Evolutionary conservation across 2,329 filamentous ascomycete genomes (phyloP), one percentile per base, ranked within the genome.

Genomic region (Colletotrichum scovillei): DNA sequence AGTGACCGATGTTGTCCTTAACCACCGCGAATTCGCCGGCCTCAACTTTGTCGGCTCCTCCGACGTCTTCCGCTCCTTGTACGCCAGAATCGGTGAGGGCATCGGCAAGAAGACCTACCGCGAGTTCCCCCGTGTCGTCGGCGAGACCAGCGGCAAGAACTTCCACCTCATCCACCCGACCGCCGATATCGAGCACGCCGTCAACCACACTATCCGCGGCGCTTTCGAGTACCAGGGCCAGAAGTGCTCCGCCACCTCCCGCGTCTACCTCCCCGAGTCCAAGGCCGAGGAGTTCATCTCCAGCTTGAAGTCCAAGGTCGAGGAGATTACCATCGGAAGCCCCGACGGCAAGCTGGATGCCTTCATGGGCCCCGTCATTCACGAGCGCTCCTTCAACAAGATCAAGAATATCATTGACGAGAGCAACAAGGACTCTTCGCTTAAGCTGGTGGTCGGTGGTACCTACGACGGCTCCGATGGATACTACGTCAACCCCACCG

Each of bases 21-120:
- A 88, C 65, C 94, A 97, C 86, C 91, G 87, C 77, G 88, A 97
- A 73, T 97, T 98, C 78, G 93, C 95, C 11, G 93, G 94, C n/a
- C 90, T 98, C 28, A 95, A 98, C 87, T 98, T 95, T 87, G 98
- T 95, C 1, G 96, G 96, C 74, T 97, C 93, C 86, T 98, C 96
- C 0, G 91, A 91, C 63, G 94, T 98, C 32, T 98, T 98, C 91
- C 92, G 95, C 75, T 91, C 91, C 79, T 87, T 98, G 14, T 98
- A 97, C 82, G 94, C 94, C 26, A 90, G 94, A 81, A 98, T 98
- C 78, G 94, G 94, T 14, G 87, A 89, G 76, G 94, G 94, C 49
- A 92, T 97, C 24, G 93, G 94, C 5, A 91, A 95, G 79, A 94
- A 93, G 75, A 93, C 91, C 73, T 98, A 97, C 86, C 88, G 88